phyloP scores from a whole-genome alignment of 352 stramenopile species.

The Phytophthora boehmeriae region DNA sequence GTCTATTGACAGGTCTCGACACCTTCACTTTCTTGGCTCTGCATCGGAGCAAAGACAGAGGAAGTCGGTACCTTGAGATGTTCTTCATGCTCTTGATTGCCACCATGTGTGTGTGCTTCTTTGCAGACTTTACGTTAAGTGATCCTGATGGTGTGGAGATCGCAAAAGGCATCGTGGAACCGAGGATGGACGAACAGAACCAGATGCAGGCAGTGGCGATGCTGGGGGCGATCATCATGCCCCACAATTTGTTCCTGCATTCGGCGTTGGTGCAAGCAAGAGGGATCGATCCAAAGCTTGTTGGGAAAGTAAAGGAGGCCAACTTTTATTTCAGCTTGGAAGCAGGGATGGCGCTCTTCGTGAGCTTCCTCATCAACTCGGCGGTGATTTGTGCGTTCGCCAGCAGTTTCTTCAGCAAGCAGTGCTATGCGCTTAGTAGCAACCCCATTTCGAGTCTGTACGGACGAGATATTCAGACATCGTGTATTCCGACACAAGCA shows the following conservation, averaged over 20 bases:
- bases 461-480: constrained; percentile 60
- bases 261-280: constrained; percentile 84
- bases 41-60: constrained; percentile 62
- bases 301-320: constrained; percentile 47
- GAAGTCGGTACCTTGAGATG: constrained; percentile 72
- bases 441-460: constrained; percentile 61
- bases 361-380: constrained; percentile 93
- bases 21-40: constrained; percentile 93
- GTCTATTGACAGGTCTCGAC: constrained; percentile 65
- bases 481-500: constrained; percentile 59
- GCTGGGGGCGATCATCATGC: constrained; percentile 93
- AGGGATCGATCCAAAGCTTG: constrained; percentile 28
- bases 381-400: constrained; percentile 91
- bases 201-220: constrained; percentile 76
- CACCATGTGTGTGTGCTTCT: constrained; percentile 90
- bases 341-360: constrained; percentile 75
- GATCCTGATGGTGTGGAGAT: constrained; percentile 67
- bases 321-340: constrained; percentile 91
- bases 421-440: constrained; percentile 52
- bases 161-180: constrained; percentile 69
- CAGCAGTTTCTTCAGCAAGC: constrained; percentile 85
- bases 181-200: constrained; percentile 64
- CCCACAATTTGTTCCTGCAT: constrained; percentile 96
- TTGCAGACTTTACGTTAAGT: constrained; percentile 83
- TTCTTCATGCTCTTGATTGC: constrained; percentile 88